Evolutionary conservation across 1,284 basidiomycete species (phyloP), one percentile per base, ranked within the genome.

Genomic region (Tranzscheliella williamsii): DNA sequence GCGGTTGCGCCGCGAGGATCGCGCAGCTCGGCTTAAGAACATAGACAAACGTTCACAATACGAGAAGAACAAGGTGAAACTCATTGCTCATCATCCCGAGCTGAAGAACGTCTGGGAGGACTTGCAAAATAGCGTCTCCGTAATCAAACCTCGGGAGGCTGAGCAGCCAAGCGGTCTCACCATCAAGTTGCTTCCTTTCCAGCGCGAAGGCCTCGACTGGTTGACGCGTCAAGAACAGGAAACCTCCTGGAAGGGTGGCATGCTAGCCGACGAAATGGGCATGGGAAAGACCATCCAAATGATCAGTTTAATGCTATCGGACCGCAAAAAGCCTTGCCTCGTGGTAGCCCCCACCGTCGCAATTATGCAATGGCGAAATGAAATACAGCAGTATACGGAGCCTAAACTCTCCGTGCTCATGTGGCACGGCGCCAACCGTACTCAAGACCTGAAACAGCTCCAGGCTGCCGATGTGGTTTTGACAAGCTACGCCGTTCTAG

Each of bases 211-310:
- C 78, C 81, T 99, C 48, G 86, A 84, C 75, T 99, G 95, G 95
- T 93, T 99, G 89, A 85, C 86, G 60, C 84, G 91, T 72, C 95
- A 98, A 80, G 95, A 99, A 79, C 81, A 86, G 50, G 84, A 89
- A 4, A 79, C 85, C 5, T n/a, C n/a, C n/a, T 97, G 93, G 91
- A 82, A 82, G 38, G 94, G 95, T 32, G 95, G 94, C 11, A 87
- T 98, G 84, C 82, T 98, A 42, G 92, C 94, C 24, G 91, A 93
- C 73, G 90, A 93, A 79, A 77, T 75, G 64, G 91, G 91, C 29
- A 96, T 97, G 94, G 94, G 94, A 24, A 97, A 97, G 80, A 98
- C 94, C 0, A 96, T 98, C 55, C 95, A 98, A 76, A 93, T 94
- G 68, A 93, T 98, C 40, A 85, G 91, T 3, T 82, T 98, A 24